Evolutionary conservation across 441 rosid species (phyloP).

Genomic region (Viola pubescens): DNA sequence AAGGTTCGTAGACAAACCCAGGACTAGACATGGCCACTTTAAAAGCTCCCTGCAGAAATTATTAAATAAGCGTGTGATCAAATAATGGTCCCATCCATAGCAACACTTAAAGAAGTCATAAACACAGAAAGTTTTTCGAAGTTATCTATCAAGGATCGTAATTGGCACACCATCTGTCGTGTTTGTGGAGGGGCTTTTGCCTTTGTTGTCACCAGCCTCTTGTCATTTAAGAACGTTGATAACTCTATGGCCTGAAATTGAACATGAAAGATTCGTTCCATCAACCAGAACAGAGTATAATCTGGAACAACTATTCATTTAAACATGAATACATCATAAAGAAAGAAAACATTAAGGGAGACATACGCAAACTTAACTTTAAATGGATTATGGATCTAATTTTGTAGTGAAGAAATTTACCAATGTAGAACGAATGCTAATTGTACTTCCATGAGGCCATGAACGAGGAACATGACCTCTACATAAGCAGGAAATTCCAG

Average conservation of each 20-base stretch:
- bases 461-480: slow-evolving; percentile 31
- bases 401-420: slow-evolving; percentile 26
- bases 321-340: not conserved
- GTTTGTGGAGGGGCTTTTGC: slow-evolving; percentile 61
- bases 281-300: slow-evolving; percentile 1
- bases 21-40: slow-evolving; percentile 67
- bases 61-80: slow-evolving; percentile 14
- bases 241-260: slow-evolving; percentile 43
- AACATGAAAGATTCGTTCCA: not conserved
- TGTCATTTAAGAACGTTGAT: slow-evolving; percentile 33
- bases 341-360: not conserved
- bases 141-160: slow-evolving; percentile 8
- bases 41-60: slow-evolving; percentile 53
- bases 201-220: slow-evolving; percentile 43
- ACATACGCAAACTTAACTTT: slow-evolving; percentile 2
- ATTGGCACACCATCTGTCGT: slow-evolving; percentile 50
- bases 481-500: slow-evolving; percentile 28
- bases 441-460: slow-evolving; percentile 31
- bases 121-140: not conserved
- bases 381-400: slow-evolving; percentile 1
- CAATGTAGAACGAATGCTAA: slow-evolving; percentile 32
- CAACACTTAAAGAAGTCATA: slow-evolving; percentile 9
- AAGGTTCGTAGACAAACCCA: slow-evolving; percentile 83
- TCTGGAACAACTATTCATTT: slow-evolving; percentile 4
- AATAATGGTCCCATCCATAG: slow-evolving; percentile 3